Conservation (phyloP, 2,329 filamentous ascomycete species). For the Exophiala sp. region DNA sequence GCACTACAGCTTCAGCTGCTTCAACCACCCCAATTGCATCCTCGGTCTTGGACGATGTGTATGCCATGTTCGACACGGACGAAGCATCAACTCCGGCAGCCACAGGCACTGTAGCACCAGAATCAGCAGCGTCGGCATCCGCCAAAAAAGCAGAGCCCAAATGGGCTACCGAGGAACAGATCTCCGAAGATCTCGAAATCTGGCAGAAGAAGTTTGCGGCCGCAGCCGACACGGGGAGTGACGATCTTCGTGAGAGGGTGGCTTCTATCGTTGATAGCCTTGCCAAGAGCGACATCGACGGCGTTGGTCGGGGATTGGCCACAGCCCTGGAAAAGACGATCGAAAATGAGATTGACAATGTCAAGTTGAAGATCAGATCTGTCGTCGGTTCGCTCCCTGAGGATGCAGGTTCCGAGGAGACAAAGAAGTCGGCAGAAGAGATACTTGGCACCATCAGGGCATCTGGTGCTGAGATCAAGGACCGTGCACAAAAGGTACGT, state of each 20-base stretch:
- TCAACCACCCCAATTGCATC: conserved; percentile 14
- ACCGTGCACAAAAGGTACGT: conserved; percentile 71
- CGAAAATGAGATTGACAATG: conserved; percentile 58
- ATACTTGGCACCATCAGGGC: conserved; percentile 58
- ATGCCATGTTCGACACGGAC: conserved; percentile 23
- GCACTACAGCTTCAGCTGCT: conserved; percentile 26
- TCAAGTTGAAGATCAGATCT: conserved; percentile 65
- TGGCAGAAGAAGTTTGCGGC: conserved; percentile 89
- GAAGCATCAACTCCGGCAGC: conserved; percentile 25
- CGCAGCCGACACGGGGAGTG: conserved; percentile 78
- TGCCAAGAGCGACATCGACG: conserved; percentile 61
- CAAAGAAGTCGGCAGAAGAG: conserved; percentile 52
- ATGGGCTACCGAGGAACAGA: conserved; percentile 48
- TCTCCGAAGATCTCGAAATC: conserved; percentile 71
- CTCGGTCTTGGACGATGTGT: conserved; percentile 15
- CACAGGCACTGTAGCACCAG: conserved; percentile 31
- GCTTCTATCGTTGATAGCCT: conserved; percentile 70
- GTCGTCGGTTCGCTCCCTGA: conserved; percentile 56
- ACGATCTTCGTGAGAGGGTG: conserved; percentile 62
- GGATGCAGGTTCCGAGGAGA: conserved; percentile 52
- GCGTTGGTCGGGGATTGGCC: conserved; percentile 64
- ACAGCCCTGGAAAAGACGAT: conserved; percentile 65
- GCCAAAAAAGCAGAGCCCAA: conserved; percentile 9
- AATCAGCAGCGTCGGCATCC: conserved; percentile 16
- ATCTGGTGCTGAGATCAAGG: conserved; percentile 70